These are phyloP conservation scores for Solanum chacoense DNA, from an alignment of 305 asterid genomes.

Conservation along the genomic window DNA sequence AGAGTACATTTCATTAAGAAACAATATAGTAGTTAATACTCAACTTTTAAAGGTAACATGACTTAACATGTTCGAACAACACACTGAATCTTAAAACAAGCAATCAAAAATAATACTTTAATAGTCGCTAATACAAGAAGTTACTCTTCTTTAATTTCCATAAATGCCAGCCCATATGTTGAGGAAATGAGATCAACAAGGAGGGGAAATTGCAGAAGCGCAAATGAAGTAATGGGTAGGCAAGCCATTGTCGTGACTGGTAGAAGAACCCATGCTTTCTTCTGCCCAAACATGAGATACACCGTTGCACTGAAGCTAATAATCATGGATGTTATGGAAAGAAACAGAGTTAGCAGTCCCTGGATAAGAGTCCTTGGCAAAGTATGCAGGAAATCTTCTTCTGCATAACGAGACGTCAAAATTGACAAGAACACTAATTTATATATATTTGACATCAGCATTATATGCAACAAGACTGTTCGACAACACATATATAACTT, in stretches of 20 bases:
- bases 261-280: not conserved
- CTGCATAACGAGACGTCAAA: not conserved
- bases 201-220: not conserved
- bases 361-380: not conserved
- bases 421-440: constrained; percentile 3
- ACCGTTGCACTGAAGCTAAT: constrained; percentile 5
- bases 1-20: too few species aligned
- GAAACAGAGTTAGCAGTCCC: not conserved
- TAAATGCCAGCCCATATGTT: not conserved
- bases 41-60: not conserved
- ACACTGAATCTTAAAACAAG: not conserved
- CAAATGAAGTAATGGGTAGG: not conserved
- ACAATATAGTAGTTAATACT: too few species aligned
- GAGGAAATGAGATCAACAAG: not conserved
- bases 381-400: not conserved
- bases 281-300: not conserved
- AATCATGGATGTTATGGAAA: constrained; percentile 7
- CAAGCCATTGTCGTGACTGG: not conserved
- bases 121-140: not conserved
- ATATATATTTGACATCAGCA: not conserved
- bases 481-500: not conserved
- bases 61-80: not conserved
- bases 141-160: not conserved
- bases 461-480: not conserved
- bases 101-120: not conserved